These are phyloP conservation scores for Hirsutella rhossiliensis DNA, from an alignment of 2,329 filamentous ascomycete species.

Conservation along the genomic window DNA sequence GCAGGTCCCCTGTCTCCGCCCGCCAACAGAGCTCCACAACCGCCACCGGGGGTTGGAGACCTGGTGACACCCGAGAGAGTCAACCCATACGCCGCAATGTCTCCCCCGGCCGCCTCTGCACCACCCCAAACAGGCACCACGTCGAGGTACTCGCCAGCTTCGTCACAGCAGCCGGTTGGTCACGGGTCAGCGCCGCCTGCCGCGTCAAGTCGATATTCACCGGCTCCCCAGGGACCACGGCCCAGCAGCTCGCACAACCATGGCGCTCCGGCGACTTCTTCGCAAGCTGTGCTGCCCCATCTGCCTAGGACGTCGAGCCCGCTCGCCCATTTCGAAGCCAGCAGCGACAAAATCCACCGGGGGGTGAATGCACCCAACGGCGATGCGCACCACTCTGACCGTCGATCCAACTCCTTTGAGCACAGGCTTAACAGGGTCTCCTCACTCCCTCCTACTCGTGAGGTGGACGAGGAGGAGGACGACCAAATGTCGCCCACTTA, in stretches of 20 bases:
- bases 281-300: conserved; percentile 40
- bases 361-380: conserved; percentile 13
- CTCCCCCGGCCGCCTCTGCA: conserved; percentile 19
- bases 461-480: conserved; percentile 48
- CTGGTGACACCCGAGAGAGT: conserved; percentile 40
- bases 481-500: conserved; percentile 9
- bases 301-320: conserved; percentile 55
- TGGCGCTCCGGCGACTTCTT: conserved; percentile 19
- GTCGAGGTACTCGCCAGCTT: conserved; percentile 52
- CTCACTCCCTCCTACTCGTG: conserved; percentile 47
- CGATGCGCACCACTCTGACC: conserved; percentile 30
- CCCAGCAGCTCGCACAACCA: conserved; percentile 29
- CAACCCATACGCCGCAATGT: conserved; percentile 40
- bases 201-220: conserved; percentile 39
- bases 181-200: conserved; percentile 27
- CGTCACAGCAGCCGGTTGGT: conserved; percentile 24
- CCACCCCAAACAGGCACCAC: conserved; percentile 21
- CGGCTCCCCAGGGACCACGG: conserved; percentile 28
- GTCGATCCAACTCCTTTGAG: conserved; percentile 41
- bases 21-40: conserved; percentile 9
- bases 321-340: conserved; percentile 49
- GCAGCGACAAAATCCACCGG: conserved; percentile 23
- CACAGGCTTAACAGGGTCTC: conserved; percentile 40
- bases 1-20: conserved; percentile 14
- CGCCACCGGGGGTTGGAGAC: conserved; percentile 18